Evolutionary conservation across 805 yeast species (phyloP), one percentile per base, ranked within the genome.

Genomic region (Ogataea ramenticola): DNA sequence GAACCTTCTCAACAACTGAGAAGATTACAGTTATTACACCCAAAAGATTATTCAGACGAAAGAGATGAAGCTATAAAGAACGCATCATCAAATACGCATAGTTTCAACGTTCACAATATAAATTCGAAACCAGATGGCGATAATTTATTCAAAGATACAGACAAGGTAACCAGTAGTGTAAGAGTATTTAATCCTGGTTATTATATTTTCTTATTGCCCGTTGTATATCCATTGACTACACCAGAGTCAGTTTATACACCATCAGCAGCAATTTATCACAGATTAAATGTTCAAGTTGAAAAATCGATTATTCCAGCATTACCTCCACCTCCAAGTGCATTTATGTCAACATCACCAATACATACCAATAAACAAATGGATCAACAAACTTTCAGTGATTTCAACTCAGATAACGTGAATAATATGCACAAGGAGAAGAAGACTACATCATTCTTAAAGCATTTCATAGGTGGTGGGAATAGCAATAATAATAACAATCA

Each of bases 171-270:
- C 11, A 35, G 36, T 8, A 49, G 49, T 16, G 20, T 47, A 6
- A 48, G 49, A 20, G 49, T 54, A 15, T 67, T 64, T 49, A 73
- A 73, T 49, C 77, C 90, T 1, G 95, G 95, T 20, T 75, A 80
- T 50, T 85, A 85, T 54, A 73, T 84, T 2, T 85, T 82, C 53
- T 57, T 81, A 17, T 58, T 84, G 6, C 91, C 93, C 0, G 65
- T 80, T 0, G 60, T 77, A 6, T 72, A 82, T 42, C 83, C 87
- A 0, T 68, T 76, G 22, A 72, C 70, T 44, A 73, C 82, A 1
- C 86, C 91, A 0, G 86, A 85, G 41, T 61, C 86, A 0, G 66
- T 79, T 14, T 56, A 61, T 6, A 71, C 83, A 1, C 70, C 79
- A 10, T 66, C 74, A 46, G 79, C 83, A 1, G 55, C 70, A 4